These are phyloP conservation scores for Globisporangium okanoganense DNA, from an alignment of 352 stramenopile species.

Conservation along the genomic window DNA sequence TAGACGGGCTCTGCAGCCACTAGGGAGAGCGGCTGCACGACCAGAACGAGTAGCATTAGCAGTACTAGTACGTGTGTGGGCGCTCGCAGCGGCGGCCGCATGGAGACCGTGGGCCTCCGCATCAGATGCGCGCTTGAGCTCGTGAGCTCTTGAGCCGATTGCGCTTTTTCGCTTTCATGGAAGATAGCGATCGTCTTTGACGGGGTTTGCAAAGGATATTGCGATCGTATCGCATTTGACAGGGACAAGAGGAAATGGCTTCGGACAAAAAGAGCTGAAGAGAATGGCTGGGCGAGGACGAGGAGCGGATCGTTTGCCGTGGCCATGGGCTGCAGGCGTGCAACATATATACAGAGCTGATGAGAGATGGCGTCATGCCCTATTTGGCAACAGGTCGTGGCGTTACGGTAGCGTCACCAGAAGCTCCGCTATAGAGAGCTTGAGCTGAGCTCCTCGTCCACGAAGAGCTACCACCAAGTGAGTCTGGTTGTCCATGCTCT, in stretches of 20 bases:
- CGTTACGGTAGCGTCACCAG: not conserved
- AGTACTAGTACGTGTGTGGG: constrained; percentile 2
- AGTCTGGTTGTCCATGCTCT: not conserved
- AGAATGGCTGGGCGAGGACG: not conserved
- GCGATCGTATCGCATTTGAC: not conserved
- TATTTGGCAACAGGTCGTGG: not conserved
- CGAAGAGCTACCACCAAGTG: not conserved
- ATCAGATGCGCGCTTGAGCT: not conserved
- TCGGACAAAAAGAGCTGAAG: not conserved
- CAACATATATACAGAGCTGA: not conserved
- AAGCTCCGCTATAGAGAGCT: not conserved
- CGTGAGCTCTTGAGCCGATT: not conserved
- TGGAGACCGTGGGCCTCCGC: constrained; percentile 5
- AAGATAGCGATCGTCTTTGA: not conserved
- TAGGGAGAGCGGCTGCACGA: not conserved
- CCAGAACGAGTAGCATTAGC: constrained; percentile 11
- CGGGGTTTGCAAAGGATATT: not conserved
- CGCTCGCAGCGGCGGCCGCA: not conserved
- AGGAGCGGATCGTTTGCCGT: not conserved
- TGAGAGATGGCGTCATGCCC: not conserved
- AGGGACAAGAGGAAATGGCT: not conserved
- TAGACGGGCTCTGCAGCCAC: not conserved
- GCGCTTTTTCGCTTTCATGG: not conserved
- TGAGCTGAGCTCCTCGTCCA: not conserved
- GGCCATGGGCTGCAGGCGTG: not conserved